Evolutionary conservation across 2,329 filamentous ascomycete species (phyloP), one percentile per base, ranked within the genome.

Genomic region (Botryotinia narcissicola): DNA sequence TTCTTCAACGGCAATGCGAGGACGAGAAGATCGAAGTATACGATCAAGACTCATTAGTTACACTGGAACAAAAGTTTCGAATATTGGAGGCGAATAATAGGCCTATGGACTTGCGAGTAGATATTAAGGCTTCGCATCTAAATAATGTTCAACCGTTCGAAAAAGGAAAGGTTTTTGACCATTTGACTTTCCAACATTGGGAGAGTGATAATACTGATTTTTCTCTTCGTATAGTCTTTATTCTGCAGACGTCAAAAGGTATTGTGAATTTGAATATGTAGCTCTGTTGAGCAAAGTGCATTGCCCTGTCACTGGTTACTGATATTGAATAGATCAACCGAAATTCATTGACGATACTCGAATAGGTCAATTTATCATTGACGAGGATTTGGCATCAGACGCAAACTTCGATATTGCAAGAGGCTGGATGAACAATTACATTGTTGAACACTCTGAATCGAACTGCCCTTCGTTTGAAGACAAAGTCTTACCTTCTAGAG

Each of bases 131-230:
- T 16, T 37, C 59, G 6, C 1, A 16, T 37, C 32, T 16, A 25
- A 1, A 12, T 35, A 1, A 0, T 12, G 16, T 0, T 6, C 9
- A 37, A 14, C 4, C 0, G 9, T 60, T 37, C 22, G 4, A 60
- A 14, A 5, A 25, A 25, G 9, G 0, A 1, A 37, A 37, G 20
- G 1, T 25, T 32, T 8, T 37, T 25, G 3, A 37, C 7, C 3
- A 1, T 14, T 60, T 60, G 20, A 25, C 2, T 37, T 37, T 60
- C 9, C 0, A 2, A 20, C 3, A 12, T 44, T 4, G 42, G 16
- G 42, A 44, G 42, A 40, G 12, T 40, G 37, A 10, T 1, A 12
- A 2, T 12, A 1, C 2, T 40, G 37, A 40, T 40, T 12, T 2
- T 10, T 5, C 16, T 18, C 16, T 1, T 3, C 1, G 0, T 16